Conservation (phyloP, 2,329 filamentous ascomycete species). For the Zasmidium citrigriseum region DNA sequence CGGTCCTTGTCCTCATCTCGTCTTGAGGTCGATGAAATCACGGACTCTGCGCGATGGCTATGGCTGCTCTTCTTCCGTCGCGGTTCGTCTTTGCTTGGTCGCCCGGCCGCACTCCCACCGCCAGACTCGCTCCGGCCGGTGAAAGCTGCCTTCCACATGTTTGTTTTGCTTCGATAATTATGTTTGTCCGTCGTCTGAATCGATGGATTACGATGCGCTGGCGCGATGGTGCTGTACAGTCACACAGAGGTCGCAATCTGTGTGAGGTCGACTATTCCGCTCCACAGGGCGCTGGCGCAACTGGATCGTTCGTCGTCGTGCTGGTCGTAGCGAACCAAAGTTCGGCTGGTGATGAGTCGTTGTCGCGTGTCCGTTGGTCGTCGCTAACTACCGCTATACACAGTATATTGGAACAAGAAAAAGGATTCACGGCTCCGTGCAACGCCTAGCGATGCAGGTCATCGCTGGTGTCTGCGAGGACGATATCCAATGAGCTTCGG, state of each 20-base stretch:
- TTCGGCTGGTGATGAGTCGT: slow-evolving; percentile 4
- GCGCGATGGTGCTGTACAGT: neutral
- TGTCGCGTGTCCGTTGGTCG: slow-evolving; percentile 7
- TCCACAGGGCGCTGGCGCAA: neutral
- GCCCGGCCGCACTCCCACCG: slow-evolving; percentile 17
- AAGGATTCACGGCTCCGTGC: neutral
- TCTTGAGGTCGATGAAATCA: slow-evolving; percentile 26
- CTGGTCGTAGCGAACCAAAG: slow-evolving; percentile 10
- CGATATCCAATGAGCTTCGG: neutral
- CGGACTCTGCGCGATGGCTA: slow-evolving; percentile 23
- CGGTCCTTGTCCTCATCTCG: slow-evolving; percentile 24
- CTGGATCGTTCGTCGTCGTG: slow-evolving; percentile 2
- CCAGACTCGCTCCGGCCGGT: slow-evolving; percentile 35
- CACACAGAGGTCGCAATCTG: neutral
- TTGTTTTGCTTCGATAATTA: neutral
- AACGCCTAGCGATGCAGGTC: slow-evolving; percentile 4
- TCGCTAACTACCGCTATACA: slow-evolving; percentile 1
- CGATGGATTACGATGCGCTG: neutral
- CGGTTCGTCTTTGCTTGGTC: slow-evolving; percentile 13
- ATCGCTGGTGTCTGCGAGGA: neutral
- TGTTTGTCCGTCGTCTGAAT: neutral
- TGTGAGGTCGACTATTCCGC: neutral
- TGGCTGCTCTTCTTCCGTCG: slow-evolving; percentile 31
- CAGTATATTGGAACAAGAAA: neutral
- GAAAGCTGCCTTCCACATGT: slow-evolving; percentile 39